Conservation (phyloP, 148 eudicot genomes). For the Pharnaceum exiguum region DNA sequence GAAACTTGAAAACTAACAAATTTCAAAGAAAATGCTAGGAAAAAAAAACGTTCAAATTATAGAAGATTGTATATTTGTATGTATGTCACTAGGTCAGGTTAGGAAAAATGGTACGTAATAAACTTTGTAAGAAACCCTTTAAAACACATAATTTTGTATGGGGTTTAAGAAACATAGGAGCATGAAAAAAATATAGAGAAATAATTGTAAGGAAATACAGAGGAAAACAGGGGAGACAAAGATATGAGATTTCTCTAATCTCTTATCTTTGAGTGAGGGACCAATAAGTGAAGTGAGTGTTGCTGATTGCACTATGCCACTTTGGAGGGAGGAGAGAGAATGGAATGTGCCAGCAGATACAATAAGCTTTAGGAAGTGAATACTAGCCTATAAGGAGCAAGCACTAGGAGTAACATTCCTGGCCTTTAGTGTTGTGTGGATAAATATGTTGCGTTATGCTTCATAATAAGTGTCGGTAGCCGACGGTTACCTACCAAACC, state of each 20-base stretch:
- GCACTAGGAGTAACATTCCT: background rate
- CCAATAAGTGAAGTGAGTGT: slow-evolving; percentile 4
- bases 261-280: background rate
- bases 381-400: no score
- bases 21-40: background rate
- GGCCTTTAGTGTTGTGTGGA: slow-evolving; percentile 3
- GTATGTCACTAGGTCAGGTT: no score
- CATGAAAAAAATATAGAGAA: background rate
- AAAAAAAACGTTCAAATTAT: background rate
- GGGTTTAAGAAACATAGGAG: background rate
- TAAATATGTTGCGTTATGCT: background rate
- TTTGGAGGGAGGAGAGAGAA: background rate
- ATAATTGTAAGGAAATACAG: background rate
- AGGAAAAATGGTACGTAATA: no score
- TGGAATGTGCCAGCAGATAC: slow-evolving; percentile 2
- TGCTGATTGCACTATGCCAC: slow-evolving; percentile 10
- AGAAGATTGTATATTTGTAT: no score
- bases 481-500: slow-evolving; percentile 22
- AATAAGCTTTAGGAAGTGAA: slow-evolving; percentile 3
- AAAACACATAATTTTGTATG: slow-evolving; percentile 10
- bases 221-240: slow-evolving; percentile 6
- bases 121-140: no score
- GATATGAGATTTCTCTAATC: slow-evolving; percentile 2
- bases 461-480: slow-evolving; percentile 30
- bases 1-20: no score